Evolutionary conservation across 2,329 filamentous ascomycete species (phyloP).

Genomic region (Xylariomycetidae sp.): DNA sequence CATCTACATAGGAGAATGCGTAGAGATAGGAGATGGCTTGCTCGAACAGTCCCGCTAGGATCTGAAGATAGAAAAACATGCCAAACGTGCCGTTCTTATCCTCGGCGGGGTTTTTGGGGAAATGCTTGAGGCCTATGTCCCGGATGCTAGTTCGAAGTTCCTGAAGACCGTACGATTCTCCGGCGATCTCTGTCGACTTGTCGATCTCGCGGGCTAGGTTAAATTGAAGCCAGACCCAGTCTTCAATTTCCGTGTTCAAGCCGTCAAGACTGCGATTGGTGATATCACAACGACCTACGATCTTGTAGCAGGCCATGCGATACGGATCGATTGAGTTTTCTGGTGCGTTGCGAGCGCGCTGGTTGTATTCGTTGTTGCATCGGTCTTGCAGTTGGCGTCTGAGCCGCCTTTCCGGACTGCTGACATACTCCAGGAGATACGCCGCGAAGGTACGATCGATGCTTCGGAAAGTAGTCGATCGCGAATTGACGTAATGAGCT

Average conservation of each 20-base stretch:
- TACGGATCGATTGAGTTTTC: constrained; percentile 90
- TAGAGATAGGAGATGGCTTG: constrained; percentile 90
- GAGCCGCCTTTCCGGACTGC: constrained; percentile 70
- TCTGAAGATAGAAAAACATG: constrained; percentile 90
- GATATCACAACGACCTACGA: constrained; percentile 76
- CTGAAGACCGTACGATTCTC: constrained; percentile 59
- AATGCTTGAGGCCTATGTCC: constrained; percentile 89
- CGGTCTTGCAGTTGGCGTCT: constrained; percentile 76
- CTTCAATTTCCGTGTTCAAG: constrained; percentile 60
- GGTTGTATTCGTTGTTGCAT: constrained; percentile 85
- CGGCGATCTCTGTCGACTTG: constrained; percentile 58
- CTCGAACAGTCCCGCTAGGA: constrained; percentile 89
- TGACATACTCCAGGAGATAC: constrained; percentile 82
- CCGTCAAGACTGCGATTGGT: constrained; percentile 60
- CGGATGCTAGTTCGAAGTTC: constrained; percentile 75
- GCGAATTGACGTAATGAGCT: constrained; percentile 76
- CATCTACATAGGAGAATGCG: constrained; percentile 84
- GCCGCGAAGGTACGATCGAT: constrained; percentile 86
- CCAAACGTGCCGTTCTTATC: constrained; percentile 71
- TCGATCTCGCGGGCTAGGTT: constrained; percentile 64
- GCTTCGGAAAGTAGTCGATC: constrained; percentile 76
- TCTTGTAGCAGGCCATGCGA: constrained; percentile 95
- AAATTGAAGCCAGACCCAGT: constrained; percentile 71
- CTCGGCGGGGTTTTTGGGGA: constrained; percentile 75
- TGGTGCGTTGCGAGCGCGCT: constrained; percentile 76